These are phyloP conservation scores for Sarcodon aspratus DNA, from an alignment of 768 basidiomycete species.

Conservation along the genomic window DNA sequence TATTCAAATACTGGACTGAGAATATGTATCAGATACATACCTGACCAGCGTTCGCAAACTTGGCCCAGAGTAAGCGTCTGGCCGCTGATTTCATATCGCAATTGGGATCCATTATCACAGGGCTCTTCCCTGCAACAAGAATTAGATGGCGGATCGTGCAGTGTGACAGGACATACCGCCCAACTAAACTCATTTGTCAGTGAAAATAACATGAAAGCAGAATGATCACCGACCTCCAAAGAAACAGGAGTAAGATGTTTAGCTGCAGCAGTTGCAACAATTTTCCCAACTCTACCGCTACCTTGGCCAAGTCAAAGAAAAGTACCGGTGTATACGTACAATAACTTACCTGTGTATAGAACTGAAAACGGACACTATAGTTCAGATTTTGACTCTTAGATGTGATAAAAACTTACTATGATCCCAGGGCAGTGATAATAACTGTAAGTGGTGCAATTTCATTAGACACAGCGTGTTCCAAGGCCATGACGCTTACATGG, in stretches of 20 bases:
- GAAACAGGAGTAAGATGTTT: slow-evolving; percentile 63
- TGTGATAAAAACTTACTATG: slow-evolving; percentile 30
- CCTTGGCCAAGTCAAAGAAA: neutral
- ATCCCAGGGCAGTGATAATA: slow-evolving; percentile 65
- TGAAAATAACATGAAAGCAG: neutral
- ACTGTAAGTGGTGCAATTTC: slow-evolving; percentile 21
- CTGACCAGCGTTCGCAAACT: slow-evolving; percentile 57
- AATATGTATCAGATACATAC: slow-evolving; percentile 7
- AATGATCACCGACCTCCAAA: slow-evolving; percentile 30
- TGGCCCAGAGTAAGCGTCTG: slow-evolving; percentile 76
- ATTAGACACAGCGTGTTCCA: neutral
- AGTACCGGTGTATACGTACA: slow-evolving; percentile 9
- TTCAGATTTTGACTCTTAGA: slow-evolving; percentile 4
- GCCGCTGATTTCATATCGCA: slow-evolving; percentile 58
- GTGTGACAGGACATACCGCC: slow-evolving; percentile 22
- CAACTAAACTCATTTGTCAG: slow-evolving; percentile 24
- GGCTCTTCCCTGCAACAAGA: slow-evolving; percentile 41
- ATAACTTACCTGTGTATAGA: slow-evolving; percentile 39
- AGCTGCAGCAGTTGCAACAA: slow-evolving; percentile 67
- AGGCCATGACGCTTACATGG: slow-evolving; percentile 22
- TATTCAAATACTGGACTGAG: neutral
- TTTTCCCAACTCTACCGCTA: slow-evolving; percentile 41
- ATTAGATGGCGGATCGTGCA: neutral
- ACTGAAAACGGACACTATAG: slow-evolving; percentile 22
- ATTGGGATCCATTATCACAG: slow-evolving; percentile 60